phyloP scores from a whole-genome alignment of 1,139 yeast species.

The Nakaseomyces sp. region DNA sequence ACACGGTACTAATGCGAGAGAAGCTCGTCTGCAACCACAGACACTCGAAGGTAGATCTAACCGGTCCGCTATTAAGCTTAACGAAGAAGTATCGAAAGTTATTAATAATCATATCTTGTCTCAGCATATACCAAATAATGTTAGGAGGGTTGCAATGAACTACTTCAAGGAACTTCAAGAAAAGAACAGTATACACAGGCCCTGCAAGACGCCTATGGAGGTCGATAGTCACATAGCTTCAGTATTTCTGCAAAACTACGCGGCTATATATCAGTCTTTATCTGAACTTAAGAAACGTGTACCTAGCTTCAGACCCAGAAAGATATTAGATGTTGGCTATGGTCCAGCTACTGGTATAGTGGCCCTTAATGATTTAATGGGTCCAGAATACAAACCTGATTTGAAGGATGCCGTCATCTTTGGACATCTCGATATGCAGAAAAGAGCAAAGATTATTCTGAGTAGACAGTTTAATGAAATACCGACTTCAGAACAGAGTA shows the following conservation, averaged over 20 bases:
- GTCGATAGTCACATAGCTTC: conserved; percentile 80
- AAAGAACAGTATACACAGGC: conserved; percentile 40
- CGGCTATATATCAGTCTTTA: conserved; percentile 59
- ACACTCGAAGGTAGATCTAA: conserved; percentile 31
- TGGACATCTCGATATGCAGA: conserved; percentile 69
- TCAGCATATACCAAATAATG: conserved; percentile 44
- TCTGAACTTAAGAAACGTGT: conserved; percentile 54
- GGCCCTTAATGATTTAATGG: conserved; percentile 78
- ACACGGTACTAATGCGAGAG: conserved; percentile 26
- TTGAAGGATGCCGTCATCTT: conserved; percentile 64
- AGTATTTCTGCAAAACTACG: conserved; percentile 77
- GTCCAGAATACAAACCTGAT: conserved; percentile 49
- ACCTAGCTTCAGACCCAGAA: conserved; percentile 49
- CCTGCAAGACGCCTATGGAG: conserved; percentile 49
- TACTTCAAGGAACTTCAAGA: conserved; percentile 43
- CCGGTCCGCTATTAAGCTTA: conserved; percentile 37
- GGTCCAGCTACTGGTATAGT: conserved; percentile 94
- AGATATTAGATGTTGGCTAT: conserved; percentile 70
- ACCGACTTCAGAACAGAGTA: conserved; percentile 20
- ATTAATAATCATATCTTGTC: conserved; percentile 54
- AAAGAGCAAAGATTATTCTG: conserved; percentile 66
- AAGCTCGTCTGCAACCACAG: conserved; percentile 29
- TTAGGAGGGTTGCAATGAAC: conserved; percentile 48
- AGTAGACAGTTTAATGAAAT: conserved; percentile 59
- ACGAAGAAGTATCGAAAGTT: conserved; percentile 43